A percentile compares a stretch with the other conserved stretches of the same genome.
These are phyloP conservation scores for Astrothelium macrocarpum DNA, from an alignment of 495 filamentous ascomycete genomes.

Conservation along the genomic window DNA sequence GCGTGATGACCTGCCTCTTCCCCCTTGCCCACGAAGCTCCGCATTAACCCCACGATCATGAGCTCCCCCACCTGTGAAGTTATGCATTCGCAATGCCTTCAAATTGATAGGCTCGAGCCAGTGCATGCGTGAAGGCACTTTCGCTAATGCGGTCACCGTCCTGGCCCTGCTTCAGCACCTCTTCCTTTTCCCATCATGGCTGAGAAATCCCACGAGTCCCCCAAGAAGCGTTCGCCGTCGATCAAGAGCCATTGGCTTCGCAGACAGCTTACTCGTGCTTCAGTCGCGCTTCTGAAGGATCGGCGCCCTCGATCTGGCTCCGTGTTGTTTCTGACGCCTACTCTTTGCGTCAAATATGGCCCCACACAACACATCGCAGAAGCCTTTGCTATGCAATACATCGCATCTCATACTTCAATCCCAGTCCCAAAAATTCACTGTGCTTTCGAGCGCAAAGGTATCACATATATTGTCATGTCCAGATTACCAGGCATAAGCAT, in stretches of 20 bases:
- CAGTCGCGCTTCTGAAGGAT: not conserved
- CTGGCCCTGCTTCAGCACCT: not conserved
- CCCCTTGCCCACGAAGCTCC: not conserved
- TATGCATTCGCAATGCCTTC: not conserved
- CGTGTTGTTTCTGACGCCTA: not conserved
- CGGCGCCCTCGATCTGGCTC: not conserved
- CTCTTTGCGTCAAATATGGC: constrained; percentile 2
- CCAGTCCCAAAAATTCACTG: constrained; percentile 44
- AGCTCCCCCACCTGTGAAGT: constrained; percentile 4
- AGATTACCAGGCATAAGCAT: constrained; percentile 37
- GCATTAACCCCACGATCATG: constrained; percentile 5
- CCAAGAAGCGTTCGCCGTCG: not conserved
- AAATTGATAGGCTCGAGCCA: constrained; percentile 1
- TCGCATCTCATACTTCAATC: constrained; percentile 40
- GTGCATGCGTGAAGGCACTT: not conserved
- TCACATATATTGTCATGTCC: constrained; percentile 45
- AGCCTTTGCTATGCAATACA: constrained; percentile 34
- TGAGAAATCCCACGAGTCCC: not conserved
- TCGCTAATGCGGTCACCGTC: not conserved
- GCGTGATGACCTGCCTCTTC: constrained; percentile 1
- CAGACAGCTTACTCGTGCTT: not conserved
- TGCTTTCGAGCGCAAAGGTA: constrained; percentile 35
- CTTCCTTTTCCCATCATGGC: not conserved
- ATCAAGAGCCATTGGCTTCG: constrained; percentile 5
- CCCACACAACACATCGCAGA: constrained; percentile 7